Evolutionary conservation across 768 basidiomycete species (phyloP).

Genomic region (Trichaptum fuscoviolaceum): DNA sequence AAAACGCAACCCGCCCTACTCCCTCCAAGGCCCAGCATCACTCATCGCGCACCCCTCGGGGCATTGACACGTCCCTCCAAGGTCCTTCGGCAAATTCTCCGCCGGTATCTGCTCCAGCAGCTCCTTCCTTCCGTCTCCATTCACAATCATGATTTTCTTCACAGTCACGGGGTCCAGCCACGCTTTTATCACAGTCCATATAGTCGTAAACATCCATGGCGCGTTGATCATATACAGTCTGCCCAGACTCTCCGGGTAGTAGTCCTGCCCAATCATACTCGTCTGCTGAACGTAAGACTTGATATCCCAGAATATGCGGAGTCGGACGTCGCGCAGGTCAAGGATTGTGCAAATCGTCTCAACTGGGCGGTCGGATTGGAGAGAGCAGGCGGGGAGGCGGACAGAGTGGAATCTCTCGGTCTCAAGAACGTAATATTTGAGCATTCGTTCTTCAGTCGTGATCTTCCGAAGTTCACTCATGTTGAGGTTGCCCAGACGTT

Average conservation of each 20-base stretch:
- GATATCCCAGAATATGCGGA: slow-evolving; percentile 83
- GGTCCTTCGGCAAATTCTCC: slow-evolving; percentile 79
- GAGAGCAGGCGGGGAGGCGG: slow-evolving; percentile 77
- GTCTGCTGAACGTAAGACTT: slow-evolving; percentile 86
- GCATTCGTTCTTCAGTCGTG: slow-evolving; percentile 83
- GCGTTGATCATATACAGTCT: slow-evolving; percentile 99
- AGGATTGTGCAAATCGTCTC: slow-evolving; percentile 98
- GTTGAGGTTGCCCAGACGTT: slow-evolving; percentile 87
- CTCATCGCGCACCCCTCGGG: slow-evolving; percentile 77
- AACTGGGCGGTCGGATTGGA: slow-evolving; percentile 73
- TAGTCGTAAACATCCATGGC: slow-evolving; percentile 85
- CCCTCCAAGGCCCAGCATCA: slow-evolving; percentile 91
- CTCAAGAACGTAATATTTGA: slow-evolving; percentile 84
- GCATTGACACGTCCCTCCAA: slow-evolving; percentile 82
- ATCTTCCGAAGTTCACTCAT: slow-evolving; percentile 72
- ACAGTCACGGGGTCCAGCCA: slow-evolving; percentile 97
- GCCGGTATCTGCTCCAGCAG: slow-evolving; percentile 76
- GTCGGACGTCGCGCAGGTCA: slow-evolving; percentile 62
- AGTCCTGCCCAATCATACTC: slow-evolving; percentile 76
- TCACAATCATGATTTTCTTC: slow-evolving; percentile 84
- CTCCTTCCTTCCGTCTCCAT: slow-evolving; percentile 63
- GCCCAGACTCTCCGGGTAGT: slow-evolving; percentile 94
- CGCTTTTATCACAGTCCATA: slow-evolving; percentile 85
- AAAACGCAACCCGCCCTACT: neutral
- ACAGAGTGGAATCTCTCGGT: slow-evolving; percentile 85